Evolutionary conservation across 768 basidiomycete genomes (phyloP).

Genomic region (Lentinula edodes): DNA sequence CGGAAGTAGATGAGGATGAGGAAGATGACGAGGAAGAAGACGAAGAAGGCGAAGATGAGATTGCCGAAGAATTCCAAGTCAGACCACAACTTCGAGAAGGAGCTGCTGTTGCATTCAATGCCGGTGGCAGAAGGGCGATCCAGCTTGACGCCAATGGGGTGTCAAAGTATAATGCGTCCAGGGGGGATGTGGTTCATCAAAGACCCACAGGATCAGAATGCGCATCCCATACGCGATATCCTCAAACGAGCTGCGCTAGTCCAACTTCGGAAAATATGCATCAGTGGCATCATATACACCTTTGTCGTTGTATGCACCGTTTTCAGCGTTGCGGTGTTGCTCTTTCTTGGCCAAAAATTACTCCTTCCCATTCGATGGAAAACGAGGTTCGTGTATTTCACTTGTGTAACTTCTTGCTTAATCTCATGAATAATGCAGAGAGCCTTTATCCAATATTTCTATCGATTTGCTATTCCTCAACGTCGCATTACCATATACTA

Average conservation of each 20-base stretch:
- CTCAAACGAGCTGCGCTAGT: conserved; percentile 76
- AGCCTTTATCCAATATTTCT: conserved; percentile 82
- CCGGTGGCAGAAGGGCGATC: conserved; percentile 1
- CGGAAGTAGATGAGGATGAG: conserved; percentile 31
- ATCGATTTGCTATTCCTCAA: conserved; percentile 87
- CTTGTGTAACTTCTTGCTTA: not conserved
- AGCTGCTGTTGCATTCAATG: conserved; percentile 13
- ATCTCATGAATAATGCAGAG: conserved; percentile 35
- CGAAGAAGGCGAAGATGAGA: conserved; percentile 18
- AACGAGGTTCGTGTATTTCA: conserved; percentile 50
- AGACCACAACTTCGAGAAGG: not conserved
- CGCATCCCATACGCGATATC: conserved; percentile 90
- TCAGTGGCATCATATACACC: conserved; percentile 86
- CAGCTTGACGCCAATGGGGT: conserved; percentile 29
- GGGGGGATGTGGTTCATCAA: conserved; percentile 97
- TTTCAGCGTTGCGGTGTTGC: conserved; percentile 62
- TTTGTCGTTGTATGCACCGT: conserved; percentile 77
- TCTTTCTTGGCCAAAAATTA: conserved; percentile 58
- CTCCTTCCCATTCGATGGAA: conserved; percentile 86
- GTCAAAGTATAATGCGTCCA: conserved; percentile 78
- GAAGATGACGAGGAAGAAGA: conserved; percentile 31
- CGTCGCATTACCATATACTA: conserved; percentile 74
- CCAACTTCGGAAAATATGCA: conserved; percentile 79
- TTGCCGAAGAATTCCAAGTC: conserved; percentile 18
- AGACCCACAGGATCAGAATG: conserved; percentile 90